Percentiles rank a stretch among this genome's conserved stretches.
Conservation (phyloP, 108 stramenopile genomes). For the Epithemia pelagica region DNA sequence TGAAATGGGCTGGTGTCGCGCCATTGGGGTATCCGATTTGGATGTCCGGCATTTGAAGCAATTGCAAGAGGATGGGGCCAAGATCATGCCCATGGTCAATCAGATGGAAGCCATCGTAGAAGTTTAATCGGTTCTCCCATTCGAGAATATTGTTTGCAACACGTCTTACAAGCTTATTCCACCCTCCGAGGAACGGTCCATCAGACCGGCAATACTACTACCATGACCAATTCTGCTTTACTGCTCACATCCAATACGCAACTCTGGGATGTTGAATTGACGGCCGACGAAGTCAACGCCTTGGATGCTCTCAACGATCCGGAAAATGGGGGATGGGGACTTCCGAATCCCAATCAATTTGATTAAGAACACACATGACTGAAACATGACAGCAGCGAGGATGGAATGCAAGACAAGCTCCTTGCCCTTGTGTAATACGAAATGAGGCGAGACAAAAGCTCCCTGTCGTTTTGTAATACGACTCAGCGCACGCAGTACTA, state of each 20-base stretch:
- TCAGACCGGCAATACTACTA: not conserved
- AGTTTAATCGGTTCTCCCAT: constrained; percentile 11
- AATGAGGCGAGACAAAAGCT: too few species aligned
- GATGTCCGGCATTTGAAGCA: constrained; percentile 24
- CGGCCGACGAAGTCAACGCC: constrained; percentile 20
- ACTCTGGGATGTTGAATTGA: constrained; percentile 14
- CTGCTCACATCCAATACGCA: constrained; percentile 1
- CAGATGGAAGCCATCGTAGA: constrained; percentile 28
- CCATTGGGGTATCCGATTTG: constrained; percentile 37
- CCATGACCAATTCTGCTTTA: constrained; percentile 1
- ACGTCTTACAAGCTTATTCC: constrained; percentile 8
- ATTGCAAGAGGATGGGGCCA: constrained; percentile 16
- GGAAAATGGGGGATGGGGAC: constrained; percentile 6
- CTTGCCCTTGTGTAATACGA: too few species aligned
- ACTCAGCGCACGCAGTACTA: too few species aligned
- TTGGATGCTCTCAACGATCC: constrained; percentile 16
- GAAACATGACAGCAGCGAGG: too few species aligned
- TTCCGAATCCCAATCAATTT: constrained; percentile 7
- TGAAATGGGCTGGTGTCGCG: constrained; percentile 25
- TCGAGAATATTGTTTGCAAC: constrained; percentile 1
- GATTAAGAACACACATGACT: too few species aligned
- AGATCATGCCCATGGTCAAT: constrained; percentile 25
- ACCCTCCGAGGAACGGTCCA: not conserved
- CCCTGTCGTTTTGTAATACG: too few species aligned
- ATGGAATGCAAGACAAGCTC: too few species aligned